Evolutionary conservation across 805 yeast genomes (phyloP), one percentile per base, ranked within the genome.

Genomic region (Cyberlindnera nakhonratchasimensis): DNA sequence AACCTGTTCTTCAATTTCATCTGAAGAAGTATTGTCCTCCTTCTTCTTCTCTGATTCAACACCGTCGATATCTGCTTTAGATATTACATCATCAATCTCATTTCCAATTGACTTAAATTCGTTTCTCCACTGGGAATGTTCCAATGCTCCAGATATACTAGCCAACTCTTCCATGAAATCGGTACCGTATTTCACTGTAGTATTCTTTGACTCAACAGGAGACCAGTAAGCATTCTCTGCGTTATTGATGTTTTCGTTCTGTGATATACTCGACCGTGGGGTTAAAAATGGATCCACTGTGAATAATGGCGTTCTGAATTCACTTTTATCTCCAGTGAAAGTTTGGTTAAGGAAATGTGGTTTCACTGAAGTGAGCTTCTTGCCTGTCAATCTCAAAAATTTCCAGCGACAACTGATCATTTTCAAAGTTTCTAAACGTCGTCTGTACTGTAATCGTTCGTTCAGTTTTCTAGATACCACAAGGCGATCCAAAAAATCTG

Each of bases 401-500:
- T 54, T 64, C 67, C 66, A 66, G 29, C 69, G 59, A 9, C 57
- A 52, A 2, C 58, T 59, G 30, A 66, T 54, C 70, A 66, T 67
- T 37, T 59, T 56, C 28, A 67, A 43, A 4, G 62, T 59, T 20
- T 61, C 68, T 9, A 65, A 50, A 18, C 57, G 56, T 26, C 58
- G 59, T 43, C 64, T 60, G 38, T 57, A 56, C 14, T 54, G 56
- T 35, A 67, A 35, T 35, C 57, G 58, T 45, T 72, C 74, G 34
- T 77, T 76, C 26, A 84, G 74, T 48, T 74, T 78, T 51, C 78
- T 79, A 32, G 76, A 57, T 17, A 79, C 64, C 42, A 81, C 73
- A 33, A 82, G 65, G 46, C 86, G 65, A 41, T 80, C 83, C 50
- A 85, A 70, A 57, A 77, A 84, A 48, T 84, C 88, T 48, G 79